phyloP scores from a whole-genome alignment of 768 basidiomycete species.

The Xanthoconium stramineum region DNA sequence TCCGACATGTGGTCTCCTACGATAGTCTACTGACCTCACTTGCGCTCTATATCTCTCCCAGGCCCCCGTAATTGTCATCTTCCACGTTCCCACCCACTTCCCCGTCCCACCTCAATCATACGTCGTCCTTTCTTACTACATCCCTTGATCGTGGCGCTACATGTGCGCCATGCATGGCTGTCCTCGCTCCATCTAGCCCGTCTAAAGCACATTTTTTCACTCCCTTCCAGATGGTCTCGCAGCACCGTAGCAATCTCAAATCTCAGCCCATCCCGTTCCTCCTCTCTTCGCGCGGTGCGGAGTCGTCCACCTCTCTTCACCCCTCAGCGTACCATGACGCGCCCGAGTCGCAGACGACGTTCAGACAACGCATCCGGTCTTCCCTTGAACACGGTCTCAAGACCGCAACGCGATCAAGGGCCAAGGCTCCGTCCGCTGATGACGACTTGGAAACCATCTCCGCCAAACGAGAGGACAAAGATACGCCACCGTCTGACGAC shows the following conservation, averaged over 20 bases:
- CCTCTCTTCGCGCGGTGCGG: slow-evolving; percentile 44
- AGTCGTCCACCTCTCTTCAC: slow-evolving; percentile 33
- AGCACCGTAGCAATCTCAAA: slow-evolving; percentile 35
- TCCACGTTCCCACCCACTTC: slow-evolving; percentile 20
- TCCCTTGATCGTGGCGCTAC: slow-evolving; percentile 25
- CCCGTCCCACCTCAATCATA: slow-evolving; percentile 8
- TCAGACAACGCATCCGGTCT: slow-evolving; percentile 58
- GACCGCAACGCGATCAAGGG: slow-evolving; percentile 58
- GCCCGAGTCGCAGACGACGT: slow-evolving; percentile 47
- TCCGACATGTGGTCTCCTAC: slow-evolving; percentile 10
- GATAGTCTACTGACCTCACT: slow-evolving; percentile 13
- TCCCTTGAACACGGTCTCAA: slow-evolving; percentile 66
- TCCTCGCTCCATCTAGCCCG: slow-evolving; percentile 38
- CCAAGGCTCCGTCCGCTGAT: slow-evolving; percentile 36
- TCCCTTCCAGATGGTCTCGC: slow-evolving; percentile 47
- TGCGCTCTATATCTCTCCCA: slow-evolving; percentile 14
- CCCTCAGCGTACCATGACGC: slow-evolving; percentile 25
- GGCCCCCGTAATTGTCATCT: slow-evolving; percentile 9
- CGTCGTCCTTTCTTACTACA: slow-evolving; percentile 14
- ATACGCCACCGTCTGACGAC: slow-evolving; percentile 31
- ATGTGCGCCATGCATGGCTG: slow-evolving; percentile 43
- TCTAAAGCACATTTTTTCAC: slow-evolving; percentile 38
- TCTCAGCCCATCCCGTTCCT: slow-evolving; percentile 32
- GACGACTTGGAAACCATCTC: slow-evolving; percentile 43
- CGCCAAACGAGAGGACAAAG: slow-evolving; percentile 44